Percentiles rank a stretch among this genome's conserved stretches.
phyloP scores from a whole-genome alignment of 768 basidiomycete species.

The Cystobasidium ongulense region DNA sequence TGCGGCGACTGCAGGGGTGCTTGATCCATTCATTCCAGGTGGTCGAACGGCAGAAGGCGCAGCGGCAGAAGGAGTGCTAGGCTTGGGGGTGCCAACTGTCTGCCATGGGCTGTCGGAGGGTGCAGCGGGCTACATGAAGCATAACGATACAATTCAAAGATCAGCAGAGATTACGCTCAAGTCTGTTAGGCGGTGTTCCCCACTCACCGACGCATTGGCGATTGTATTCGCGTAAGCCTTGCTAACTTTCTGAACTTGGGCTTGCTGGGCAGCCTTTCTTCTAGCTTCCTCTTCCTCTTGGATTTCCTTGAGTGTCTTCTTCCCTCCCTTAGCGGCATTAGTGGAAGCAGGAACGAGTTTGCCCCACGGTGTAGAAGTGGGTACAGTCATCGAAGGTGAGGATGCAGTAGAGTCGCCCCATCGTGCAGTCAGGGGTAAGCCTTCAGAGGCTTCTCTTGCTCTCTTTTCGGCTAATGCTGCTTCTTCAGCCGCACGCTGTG shows the following conservation, averaged over 20 bases:
- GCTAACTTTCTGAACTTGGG: constrained; percentile 45
- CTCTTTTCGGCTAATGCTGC: constrained; percentile 29
- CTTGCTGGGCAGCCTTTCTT: constrained; percentile 58
- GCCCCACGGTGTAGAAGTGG: constrained; percentile 62
- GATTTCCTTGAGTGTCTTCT: constrained; percentile 97
- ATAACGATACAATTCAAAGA: constrained; percentile 38
- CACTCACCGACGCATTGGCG: background rate
- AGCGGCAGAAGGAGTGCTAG: constrained; percentile 44
- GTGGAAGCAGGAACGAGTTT: constrained; percentile 52
- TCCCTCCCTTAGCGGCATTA: constrained; percentile 46
- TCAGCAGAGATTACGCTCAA: constrained; percentile 44
- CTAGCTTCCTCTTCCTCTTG: constrained; percentile 91
- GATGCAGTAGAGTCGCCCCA: constrained; percentile 41
- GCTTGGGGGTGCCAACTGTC: constrained; percentile 6
- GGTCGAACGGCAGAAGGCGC: background rate
- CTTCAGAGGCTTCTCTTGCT: constrained; percentile 49
- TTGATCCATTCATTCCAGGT: background rate
- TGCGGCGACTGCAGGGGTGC: background rate
- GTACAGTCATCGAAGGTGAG: constrained; percentile 40
- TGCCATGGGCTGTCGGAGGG: constrained; percentile 27
- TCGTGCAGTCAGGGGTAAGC: constrained; percentile 66
- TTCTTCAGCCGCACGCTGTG: constrained; percentile 39
- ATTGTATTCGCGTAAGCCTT: constrained; percentile 63
- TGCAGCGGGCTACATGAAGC: constrained; percentile 40
- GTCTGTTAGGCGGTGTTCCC: background rate